These are phyloP conservation scores for Podosphaera aphanis DNA, from an alignment of 2,329 filamentous ascomycete species.

Conservation along the genomic window DNA sequence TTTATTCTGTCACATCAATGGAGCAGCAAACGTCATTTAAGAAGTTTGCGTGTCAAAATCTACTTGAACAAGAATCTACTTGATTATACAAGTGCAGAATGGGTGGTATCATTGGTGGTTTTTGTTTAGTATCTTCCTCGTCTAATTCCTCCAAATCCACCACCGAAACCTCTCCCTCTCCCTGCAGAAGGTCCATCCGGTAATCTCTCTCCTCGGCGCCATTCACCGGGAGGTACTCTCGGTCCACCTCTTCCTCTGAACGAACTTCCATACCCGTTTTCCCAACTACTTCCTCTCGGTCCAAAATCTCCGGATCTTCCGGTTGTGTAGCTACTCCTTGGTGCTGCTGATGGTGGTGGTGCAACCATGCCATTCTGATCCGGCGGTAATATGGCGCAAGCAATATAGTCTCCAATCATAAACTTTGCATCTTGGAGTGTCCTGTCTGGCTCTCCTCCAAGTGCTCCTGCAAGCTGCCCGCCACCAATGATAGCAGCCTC, in stretches of 20 bases:
- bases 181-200: constrained; percentile 25
- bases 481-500: constrained; percentile 16
- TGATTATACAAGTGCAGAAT: neutral
- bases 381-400: constrained; percentile 59
- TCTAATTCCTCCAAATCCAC: constrained; percentile 23
- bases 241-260: constrained; percentile 18
- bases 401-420: constrained; percentile 72
- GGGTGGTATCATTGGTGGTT: neutral
- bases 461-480: constrained; percentile 15
- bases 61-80: neutral
- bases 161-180: constrained; percentile 20
- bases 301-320: constrained; percentile 15
- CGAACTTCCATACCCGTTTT: constrained; percentile 16
- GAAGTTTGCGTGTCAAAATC: neutral
- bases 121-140: constrained; percentile 19
- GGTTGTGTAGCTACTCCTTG: constrained; percentile 18
- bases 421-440: constrained; percentile 58
- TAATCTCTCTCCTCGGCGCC: constrained; percentile 40
- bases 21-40: neutral
- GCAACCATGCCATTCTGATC: constrained; percentile 51
- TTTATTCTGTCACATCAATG: neutral
- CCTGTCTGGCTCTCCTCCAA: constrained; percentile 41
- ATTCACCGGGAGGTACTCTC: constrained; percentile 29
- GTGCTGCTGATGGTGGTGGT: constrained; percentile 27
- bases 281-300: constrained; percentile 17